phyloP scores from a whole-genome alignment of 305 asterid genomes.

The Withania somnifera region DNA sequence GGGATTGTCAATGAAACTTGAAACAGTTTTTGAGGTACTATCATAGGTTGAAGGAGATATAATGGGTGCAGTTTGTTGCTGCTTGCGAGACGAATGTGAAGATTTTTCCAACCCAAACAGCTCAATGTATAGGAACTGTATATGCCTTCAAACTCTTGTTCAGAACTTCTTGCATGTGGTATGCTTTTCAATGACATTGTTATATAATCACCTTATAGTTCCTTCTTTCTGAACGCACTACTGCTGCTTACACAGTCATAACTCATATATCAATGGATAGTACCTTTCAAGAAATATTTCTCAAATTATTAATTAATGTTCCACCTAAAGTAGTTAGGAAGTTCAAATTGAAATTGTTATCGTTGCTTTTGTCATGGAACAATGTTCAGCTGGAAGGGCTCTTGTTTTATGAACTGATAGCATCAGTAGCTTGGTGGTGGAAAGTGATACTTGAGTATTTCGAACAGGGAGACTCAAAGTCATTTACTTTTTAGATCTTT shows the following conservation, averaged over 20 bases:
- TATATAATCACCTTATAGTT: no score
- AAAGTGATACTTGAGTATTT: background rate
- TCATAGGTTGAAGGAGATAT: slow-evolving; percentile 11
- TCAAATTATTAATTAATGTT: background rate
- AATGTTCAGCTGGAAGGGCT: background rate
- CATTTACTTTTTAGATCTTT: background rate
- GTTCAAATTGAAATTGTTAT: background rate
- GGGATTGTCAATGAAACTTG: slow-evolving; percentile 12
- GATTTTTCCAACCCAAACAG: slow-evolving; percentile 54
- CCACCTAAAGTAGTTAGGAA: background rate
- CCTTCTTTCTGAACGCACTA: background rate
- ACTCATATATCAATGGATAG: background rate
- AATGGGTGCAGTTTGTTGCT: slow-evolving; percentile 86
- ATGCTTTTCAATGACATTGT: slow-evolving; percentile 5
- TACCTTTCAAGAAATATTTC: background rate
- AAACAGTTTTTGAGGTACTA: slow-evolving; percentile 6
- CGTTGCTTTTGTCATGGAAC: background rate
- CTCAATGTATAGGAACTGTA: slow-evolving; percentile 47
- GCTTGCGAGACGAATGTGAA: slow-evolving; percentile 61
- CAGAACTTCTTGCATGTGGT: slow-evolving; percentile 58
- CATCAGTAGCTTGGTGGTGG: background rate
- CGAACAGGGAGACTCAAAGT: background rate
- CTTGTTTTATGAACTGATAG: background rate
- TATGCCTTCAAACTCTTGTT: slow-evolving; percentile 49
- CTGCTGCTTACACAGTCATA: background rate